These are phyloP conservation scores for Laetiporus sulphureus DNA, from an alignment of 1,284 basidiomycete genomes.

Conservation along the genomic window DNA sequence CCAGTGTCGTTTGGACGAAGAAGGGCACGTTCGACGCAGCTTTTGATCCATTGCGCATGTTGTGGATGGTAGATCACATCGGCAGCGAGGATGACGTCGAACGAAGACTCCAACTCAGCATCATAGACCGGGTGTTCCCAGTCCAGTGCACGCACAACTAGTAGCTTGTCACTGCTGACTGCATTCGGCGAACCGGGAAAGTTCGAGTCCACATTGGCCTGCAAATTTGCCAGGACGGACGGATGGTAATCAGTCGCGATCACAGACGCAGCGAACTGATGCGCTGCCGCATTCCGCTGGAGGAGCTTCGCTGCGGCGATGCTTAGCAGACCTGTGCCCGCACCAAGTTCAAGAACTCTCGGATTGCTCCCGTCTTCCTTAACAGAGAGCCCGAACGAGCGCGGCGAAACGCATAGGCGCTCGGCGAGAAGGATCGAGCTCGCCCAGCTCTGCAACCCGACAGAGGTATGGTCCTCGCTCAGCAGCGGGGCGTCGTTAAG, in stretches of 20 bases:
- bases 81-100: constrained; percentile 56
- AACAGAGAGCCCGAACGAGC: constrained; percentile 33
- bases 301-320: constrained; percentile 63
- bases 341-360: constrained; percentile 78
- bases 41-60: constrained; percentile 61
- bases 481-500: constrained; percentile 76
- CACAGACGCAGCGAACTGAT: constrained; percentile 20
- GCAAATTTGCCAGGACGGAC: constrained; percentile 69
- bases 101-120: constrained; percentile 52
- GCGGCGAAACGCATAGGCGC: constrained; percentile 55
- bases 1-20: constrained; percentile 24
- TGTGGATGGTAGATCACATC: constrained; percentile 42
- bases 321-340: constrained; percentile 81
- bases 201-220: constrained; percentile 59
- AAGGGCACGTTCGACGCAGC: constrained; percentile 49
- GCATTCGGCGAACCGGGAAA: constrained; percentile 23
- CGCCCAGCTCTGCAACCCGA: constrained; percentile 88
- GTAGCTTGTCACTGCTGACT: constrained; percentile 9
- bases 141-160: constrained; percentile 52
- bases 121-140: constrained; percentile 43
- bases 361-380: constrained; percentile 8
- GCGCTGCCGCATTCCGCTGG: constrained; percentile 7
- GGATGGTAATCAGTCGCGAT: constrained; percentile 82
- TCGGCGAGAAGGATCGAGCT: constrained; percentile 74
- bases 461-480: constrained; percentile 68